These are phyloP conservation scores for Metschnikowia corniflorae DNA, from an alignment of 805 yeast genomes.

Conservation along the genomic window DNA sequence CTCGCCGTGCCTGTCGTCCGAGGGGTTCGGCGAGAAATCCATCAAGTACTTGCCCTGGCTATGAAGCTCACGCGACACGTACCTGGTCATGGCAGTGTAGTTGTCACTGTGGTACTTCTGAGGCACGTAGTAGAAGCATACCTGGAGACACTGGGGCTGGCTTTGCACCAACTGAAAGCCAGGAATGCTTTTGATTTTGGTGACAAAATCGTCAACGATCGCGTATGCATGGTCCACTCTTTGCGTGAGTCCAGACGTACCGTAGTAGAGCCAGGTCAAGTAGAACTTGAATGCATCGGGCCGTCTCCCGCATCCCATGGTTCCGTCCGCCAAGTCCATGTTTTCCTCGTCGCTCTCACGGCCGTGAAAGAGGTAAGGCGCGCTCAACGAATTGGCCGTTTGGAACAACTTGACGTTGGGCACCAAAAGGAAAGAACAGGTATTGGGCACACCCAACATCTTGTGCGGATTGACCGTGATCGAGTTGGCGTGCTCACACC, in stretches of 20 bases:
- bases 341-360: conserved; percentile 49
- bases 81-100: conserved; percentile 54
- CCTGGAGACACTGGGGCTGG: conserved; percentile 78
- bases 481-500: conserved; percentile 66
- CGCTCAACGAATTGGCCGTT: conserved; percentile 68
- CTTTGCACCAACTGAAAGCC: conserved; percentile 53
- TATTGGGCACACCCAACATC: conserved; percentile 82
- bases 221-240: conserved; percentile 72
- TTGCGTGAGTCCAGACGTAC: conserved; percentile 57
- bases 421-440: conserved; percentile 67
- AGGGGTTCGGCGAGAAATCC: conserved; percentile 71
- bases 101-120: conserved; percentile 22
- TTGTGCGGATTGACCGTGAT: conserved; percentile 84
- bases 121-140: conserved; percentile 73
- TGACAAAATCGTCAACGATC: conserved; percentile 60
- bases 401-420: conserved; percentile 67
- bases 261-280: conserved; percentile 79
- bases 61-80: conserved; percentile 59
- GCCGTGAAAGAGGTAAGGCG: conserved; percentile 78
- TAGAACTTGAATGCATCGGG: conserved; percentile 78
- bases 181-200: conserved; percentile 30
- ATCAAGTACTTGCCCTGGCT: conserved; percentile 63
- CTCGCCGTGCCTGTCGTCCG: conserved; percentile 58
- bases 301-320: conserved; percentile 90
- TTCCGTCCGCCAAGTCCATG: conserved; percentile 81